Evolutionary conservation across 176 grass and related monocot genomes (phyloP).

Genomic region (Phyllostachys edulis): DNA sequence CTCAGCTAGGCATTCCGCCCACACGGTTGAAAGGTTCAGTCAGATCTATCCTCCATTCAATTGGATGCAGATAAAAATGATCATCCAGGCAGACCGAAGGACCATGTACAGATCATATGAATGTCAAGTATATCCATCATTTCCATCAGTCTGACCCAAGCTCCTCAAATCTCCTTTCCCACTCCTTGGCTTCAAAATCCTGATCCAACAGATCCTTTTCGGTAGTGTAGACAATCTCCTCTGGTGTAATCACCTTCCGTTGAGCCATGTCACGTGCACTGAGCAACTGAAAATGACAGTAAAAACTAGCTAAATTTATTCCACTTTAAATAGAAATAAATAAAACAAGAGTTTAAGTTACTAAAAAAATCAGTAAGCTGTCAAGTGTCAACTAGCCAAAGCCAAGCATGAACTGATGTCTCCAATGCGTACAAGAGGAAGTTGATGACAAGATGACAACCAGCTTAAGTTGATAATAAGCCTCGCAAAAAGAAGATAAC

Average conservation of each 20-base stretch:
- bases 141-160: conserved; percentile 66
- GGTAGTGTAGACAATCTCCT: conserved; percentile 80
- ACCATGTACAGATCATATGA: conserved; percentile 25
- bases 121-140: conserved; percentile 23
- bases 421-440: neutral
- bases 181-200: conserved; percentile 89
- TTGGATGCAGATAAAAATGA: conserved; percentile 29
- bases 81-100: conserved; percentile 26
- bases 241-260: conserved; percentile 64
- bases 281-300: conserved; percentile 59
- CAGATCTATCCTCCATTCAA: conserved; percentile 31
- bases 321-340: conserved; percentile 21
- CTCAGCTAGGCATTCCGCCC: conserved; percentile 22
- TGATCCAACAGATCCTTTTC: conserved; percentile 79
- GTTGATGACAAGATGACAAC: conserved; percentile 1
- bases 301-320: conserved; percentile 23
- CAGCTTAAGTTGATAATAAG: conserved; percentile 12
- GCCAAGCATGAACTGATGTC: neutral
- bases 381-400: conserved; percentile 4
- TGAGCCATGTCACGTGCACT: conserved; percentile 88
- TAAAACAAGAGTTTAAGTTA: neutral
- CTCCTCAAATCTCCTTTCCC: conserved; percentile 68
- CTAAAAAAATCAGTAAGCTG: neutral
- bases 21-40: conserved; percentile 34
- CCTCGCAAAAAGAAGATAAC: neutral